Evolutionary conservation across 78 protist species (phyloP), one percentile per base, ranked within the genome.

Genomic region (Creolimax fragrantissima): DNA sequence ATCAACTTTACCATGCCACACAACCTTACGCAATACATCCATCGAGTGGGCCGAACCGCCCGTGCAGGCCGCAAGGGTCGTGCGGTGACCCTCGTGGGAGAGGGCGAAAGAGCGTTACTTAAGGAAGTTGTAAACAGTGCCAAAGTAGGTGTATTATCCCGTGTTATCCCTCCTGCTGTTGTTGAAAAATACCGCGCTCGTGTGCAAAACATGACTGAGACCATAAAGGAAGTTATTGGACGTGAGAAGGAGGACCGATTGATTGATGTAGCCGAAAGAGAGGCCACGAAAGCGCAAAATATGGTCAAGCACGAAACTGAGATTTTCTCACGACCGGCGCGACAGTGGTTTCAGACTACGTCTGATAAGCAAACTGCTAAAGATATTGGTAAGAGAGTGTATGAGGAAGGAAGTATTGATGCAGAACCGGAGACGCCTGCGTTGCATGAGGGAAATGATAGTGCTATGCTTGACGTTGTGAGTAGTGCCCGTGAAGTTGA

Each of bases 21-120:
- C 42, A 95, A 4, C 81, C 7, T 95, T 74, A 94, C 95, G 3
- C 95, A 95, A 83, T 96, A 96, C 83, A 94, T 96, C 44, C 98
- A 96, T 44, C 83, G 98, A 24, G 98, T 95, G 39, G 98, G 98
- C 58, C 92, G 98, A 35, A 96, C 98, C 91, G 98, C 96, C 2
- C 81, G 98, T 3, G 96, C 96, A 0, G 98, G 98, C 45, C 41
- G 45, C 39, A 92, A 84, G 3, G 98, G 98, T 44, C 85, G 85
- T 45, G 36, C 92, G 6, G n/a, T 45, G 88, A 81, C 58, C 5
- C 37, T 92, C 81, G 81, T 92, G 67, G 90, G 89, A 36, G 91
- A 92, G 47, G 39, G 67, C n/a, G 90, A 86, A 37, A 43, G 90
- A 4, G 42, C 45, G 42, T 6, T 42, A 45, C 17, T 42, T 36